Conservation (phyloP, 2,329 filamentous ascomycete species). For the Fusarium sp. region DNA sequence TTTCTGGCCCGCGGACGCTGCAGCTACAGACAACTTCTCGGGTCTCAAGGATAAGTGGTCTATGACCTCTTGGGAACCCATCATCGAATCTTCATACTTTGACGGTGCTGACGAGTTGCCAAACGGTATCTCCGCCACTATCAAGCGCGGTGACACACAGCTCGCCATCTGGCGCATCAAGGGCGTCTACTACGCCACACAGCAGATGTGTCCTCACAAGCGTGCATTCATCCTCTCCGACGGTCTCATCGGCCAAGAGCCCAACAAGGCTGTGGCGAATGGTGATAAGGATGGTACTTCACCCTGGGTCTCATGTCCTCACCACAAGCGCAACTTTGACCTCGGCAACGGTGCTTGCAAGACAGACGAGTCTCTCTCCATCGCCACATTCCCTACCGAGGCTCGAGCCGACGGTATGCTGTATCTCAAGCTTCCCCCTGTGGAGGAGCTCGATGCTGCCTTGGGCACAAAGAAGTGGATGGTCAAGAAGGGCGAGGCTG, state of each 20-base stretch:
- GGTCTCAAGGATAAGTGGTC: conserved; percentile 68
- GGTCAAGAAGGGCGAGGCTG: conserved; percentile 74
- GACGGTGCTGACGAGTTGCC: conserved; percentile 66
- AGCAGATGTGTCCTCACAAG: conserved; percentile 96
- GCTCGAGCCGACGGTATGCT: conserved; percentile 77
- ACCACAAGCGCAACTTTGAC: conserved; percentile 90
- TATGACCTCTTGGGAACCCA: conserved; percentile 76
- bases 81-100: conserved; percentile 77
- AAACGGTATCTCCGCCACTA: conserved; percentile 76
- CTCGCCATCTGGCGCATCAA: conserved; percentile 85
- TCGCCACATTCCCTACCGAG: conserved; percentile 83
- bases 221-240: conserved; percentile 89
- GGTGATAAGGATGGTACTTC: conserved; percentile 19
- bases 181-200: conserved; percentile 82
- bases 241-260: conserved; percentile 78
- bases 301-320: conserved; percentile 87
- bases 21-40: conserved; percentile 75
- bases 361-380: conserved; percentile 77
- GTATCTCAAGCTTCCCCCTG: conserved; percentile 80
- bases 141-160: conserved; percentile 90
- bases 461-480: conserved; percentile 82
- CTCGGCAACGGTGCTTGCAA: conserved; percentile 76
- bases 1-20: conserved; percentile 76
- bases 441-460: conserved; percentile 80
- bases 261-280: conserved; percentile 40